Conservation (phyloP, 1,139 yeast species). For the Yamadazyma spencermartinsiae region DNA sequence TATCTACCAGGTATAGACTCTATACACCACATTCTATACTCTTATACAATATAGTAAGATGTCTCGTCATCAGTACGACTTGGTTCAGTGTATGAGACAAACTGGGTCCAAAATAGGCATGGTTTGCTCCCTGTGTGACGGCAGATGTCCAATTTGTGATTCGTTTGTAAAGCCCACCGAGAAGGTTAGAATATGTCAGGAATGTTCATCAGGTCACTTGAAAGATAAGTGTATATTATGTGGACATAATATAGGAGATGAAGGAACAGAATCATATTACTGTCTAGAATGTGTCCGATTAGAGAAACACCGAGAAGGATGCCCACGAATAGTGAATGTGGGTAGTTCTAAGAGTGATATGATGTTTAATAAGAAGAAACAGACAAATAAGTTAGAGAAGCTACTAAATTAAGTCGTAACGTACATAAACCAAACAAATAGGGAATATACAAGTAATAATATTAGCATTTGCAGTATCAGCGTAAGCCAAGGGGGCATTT, state of each 20-base stretch:
- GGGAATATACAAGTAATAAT: neutral
- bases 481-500: no score
- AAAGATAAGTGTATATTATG: slow-evolving; percentile 74
- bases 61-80: slow-evolving; percentile 91
- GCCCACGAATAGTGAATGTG: slow-evolving; percentile 80
- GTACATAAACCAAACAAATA: neutral
- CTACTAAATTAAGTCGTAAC: slow-evolving; percentile 7
- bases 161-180: slow-evolving; percentile 76
- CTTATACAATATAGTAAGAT: no score
- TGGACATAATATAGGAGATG: slow-evolving; percentile 46
- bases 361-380: slow-evolving; percentile 53
- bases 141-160: slow-evolving; percentile 89
- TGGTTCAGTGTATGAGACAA: slow-evolving; percentile 81
- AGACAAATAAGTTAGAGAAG: slow-evolving; percentile 11
- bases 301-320: slow-evolving; percentile 89
- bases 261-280: slow-evolving; percentile 68
- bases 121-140: slow-evolving; percentile 86
- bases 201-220: slow-evolving; percentile 74
- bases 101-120: slow-evolving; percentile 74
- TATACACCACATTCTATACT: no score
- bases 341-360: slow-evolving; percentile 75
- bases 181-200: slow-evolving; percentile 78
- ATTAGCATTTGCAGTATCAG: no score
- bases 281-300: slow-evolving; percentile 82
- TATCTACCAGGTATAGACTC: no score